Base-by-base conservation (phyloP, 495 filamentous ascomycete species). In the Chlorociboria aeruginascens region DNA sequence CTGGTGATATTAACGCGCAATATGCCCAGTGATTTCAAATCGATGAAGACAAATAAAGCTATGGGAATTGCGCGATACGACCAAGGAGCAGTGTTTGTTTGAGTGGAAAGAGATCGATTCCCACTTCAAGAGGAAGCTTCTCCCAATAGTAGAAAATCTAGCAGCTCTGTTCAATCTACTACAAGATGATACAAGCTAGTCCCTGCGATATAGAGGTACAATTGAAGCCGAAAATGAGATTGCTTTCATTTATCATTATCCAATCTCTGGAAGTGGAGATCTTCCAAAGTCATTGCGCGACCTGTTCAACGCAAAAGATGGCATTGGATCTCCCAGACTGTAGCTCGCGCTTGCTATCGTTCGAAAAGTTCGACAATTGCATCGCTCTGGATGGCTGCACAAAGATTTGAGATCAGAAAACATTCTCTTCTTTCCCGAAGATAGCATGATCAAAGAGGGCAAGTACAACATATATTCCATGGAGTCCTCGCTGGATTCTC, bases 381-480 rank as follows among this genome's bases (percentile, higher is more conserved):
- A 66, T 50, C 64, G 59, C 8, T 51, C 62, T 11, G 63, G 64
- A 20, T 68, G 65, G 65, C 32, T 66, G 37, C 64, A 68, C 51
- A 68, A 68, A 38, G 61, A 55, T 20, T 50, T 68, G 35, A 56
- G 61, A 28, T 53, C 65, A 2, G 54, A 63, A 16, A 68, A 66
- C 33, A 58, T 68, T 35, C 51, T 66, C 12, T 68, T 66, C 53
- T 49, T 65, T 7, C 47, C 50, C 8, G 25, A 45, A 3, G 46
- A 39, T 8, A 43, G 52, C 32, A 41, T 34, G 0, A 8, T 1
- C 29, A 4, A 8, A 11, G 40, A 29, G 16, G 12, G 7, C 3
- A 16, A 20, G 20, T 25, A 25, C 20, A 25, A 25, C 35, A 3
- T 13, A 3, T 13, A 1, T 50, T 45, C 16, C 49, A 55, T 35